Evolutionary conservation across 2,329 filamentous ascomycete genomes (phyloP).

Genomic region (Paramyrothecium roridum): DNA sequence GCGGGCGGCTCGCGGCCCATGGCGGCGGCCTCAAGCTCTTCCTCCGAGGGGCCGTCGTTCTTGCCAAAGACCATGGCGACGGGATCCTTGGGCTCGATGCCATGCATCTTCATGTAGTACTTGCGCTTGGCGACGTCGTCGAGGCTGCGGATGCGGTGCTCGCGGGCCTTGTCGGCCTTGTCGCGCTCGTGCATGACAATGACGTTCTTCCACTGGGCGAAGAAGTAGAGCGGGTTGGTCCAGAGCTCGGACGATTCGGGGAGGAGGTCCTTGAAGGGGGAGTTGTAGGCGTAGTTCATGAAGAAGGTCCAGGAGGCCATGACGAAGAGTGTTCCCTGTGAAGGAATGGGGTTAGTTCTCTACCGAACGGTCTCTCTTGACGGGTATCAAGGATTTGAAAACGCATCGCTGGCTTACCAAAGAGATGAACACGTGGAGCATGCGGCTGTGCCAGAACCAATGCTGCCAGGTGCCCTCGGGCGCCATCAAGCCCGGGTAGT

Average conservation of each 20-base stretch:
- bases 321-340: slow-evolving; percentile 61
- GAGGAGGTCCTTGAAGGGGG: slow-evolving; percentile 76
- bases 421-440: slow-evolving; percentile 78
- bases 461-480: slow-evolving; percentile 77
- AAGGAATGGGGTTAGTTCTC: neutral
- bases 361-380: neutral
- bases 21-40: slow-evolving; percentile 30
- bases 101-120: slow-evolving; percentile 83
- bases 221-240: slow-evolving; percentile 65
- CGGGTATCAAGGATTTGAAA: too few species aligned
- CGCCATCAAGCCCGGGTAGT: slow-evolving; percentile 89
- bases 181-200: slow-evolving; percentile 74
- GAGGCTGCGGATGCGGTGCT: slow-evolving; percentile 68
- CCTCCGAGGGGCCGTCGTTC: slow-evolving; percentile 27
- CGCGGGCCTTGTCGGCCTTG: slow-evolving; percentile 63
- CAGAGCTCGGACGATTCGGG: slow-evolving; percentile 68
- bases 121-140: slow-evolving; percentile 87
- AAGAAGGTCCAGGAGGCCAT: slow-evolving; percentile 72
- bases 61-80: slow-evolving; percentile 44
- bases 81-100: slow-evolving; percentile 62
- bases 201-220: slow-evolving; percentile 65
- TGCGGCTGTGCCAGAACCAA: slow-evolving; percentile 76
- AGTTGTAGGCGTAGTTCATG: slow-evolving; percentile 74
- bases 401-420: slow-evolving; percentile 54
- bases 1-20: slow-evolving; percentile 30